Conservation (phyloP, 2,329 filamentous ascomycete genomes). For the Cladosporium sp. region DNA sequence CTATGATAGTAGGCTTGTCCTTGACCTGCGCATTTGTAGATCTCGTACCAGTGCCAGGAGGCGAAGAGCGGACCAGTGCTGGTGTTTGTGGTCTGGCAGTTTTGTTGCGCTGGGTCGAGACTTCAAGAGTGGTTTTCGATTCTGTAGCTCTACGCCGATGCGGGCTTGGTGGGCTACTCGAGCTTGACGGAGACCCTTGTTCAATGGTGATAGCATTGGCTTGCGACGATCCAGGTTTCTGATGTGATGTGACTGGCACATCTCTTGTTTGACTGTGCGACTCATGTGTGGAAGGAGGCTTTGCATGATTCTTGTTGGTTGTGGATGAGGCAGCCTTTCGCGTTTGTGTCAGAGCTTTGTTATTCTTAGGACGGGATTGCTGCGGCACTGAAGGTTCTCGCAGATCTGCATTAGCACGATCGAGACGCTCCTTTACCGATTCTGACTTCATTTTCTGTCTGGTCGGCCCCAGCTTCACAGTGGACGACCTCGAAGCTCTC, state of each 20-base stretch:
- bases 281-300: not conserved
- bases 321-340: not conserved
- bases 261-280: not conserved
- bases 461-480: not conserved
- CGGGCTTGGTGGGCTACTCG: not conserved
- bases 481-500: not conserved
- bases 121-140: not conserved
- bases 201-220: constrained; percentile 2
- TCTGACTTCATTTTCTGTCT: constrained; percentile 7
- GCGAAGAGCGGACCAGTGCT: not conserved
- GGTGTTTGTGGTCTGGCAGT: not conserved
- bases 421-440: not conserved
- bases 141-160: not conserved
- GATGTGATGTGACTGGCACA: not conserved
- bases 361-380: not conserved
- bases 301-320: not conserved
- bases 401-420: not conserved
- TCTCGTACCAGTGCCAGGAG: not conserved
- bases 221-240: constrained; percentile 1
- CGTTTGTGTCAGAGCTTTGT: not conserved
- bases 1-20: constrained; percentile 24
- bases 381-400: not conserved
- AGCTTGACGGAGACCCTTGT: not conserved
- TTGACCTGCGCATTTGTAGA: not conserved
- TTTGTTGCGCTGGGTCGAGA: too few species aligned